Evolutionary conservation across 2,329 filamentous ascomycete species (phyloP), one percentile per base, ranked within the genome.

Genomic region (Pyricularia sp.): DNA sequence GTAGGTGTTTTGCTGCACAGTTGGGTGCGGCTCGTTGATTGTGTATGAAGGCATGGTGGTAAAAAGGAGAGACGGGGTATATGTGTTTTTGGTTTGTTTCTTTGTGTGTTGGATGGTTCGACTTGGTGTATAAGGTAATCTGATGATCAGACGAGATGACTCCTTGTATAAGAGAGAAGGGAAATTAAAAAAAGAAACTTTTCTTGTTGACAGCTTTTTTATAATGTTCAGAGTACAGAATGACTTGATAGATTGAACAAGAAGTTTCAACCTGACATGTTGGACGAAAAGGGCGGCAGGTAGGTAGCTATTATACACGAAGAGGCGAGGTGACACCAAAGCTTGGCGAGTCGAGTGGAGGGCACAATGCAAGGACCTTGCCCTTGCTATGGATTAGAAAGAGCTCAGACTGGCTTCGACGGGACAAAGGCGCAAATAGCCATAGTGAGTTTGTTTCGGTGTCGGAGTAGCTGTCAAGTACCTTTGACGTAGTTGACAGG

Each of bases 11-110:
- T 77, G 74, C 63, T 69, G 71, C 59, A 81, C 75, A 66, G 78
- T 79, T 16, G 79, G 79, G 73, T 81, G 78, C 65, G 79, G 79
- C 73, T 81, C 79, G 64, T 76, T 78, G 75, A 81, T 73, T 67
- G 77, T 78, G 74, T 75, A 78, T 69, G 71, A 70, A 66, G 75
- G 69, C 77, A 80, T 81, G 62, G 66, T 73, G 69, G 40, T 65
- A 1, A 63, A 35, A 64, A 66, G 33, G 49, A 57, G 60, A 53
- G 10, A 26, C 7, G 16, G n/a, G 13, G 8, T 40, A 53, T 30
- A 16, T 19, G 33, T 40, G 33, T 40, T 40, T 40, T 16, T 40
- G 13, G 13, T 26, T 22, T 9, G 65, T 65, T 64, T 67, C 65
- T 65, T 63, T 60, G 64, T 62, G 40, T 60, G 59, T 65, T 64